Base-by-base conservation (phyloP, 768 basidiomycete genomes). In the Sarcomyxa edulis region DNA sequence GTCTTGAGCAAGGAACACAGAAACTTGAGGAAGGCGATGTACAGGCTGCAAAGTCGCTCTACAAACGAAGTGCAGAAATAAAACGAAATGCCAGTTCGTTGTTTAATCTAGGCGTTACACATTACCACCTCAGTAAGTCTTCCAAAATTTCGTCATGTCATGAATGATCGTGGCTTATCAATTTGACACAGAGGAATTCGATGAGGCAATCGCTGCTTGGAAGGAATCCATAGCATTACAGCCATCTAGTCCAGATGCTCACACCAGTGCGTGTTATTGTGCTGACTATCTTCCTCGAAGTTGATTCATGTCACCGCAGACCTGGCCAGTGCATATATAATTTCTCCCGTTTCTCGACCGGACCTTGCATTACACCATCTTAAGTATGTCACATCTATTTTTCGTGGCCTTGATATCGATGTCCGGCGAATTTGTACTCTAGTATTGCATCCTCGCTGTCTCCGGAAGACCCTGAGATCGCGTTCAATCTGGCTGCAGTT, bases 401-500 rank as follows among this genome's bases (percentile, higher is more conserved):
- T n/a, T n/a, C n/a, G n/a, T n/a, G n/a, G 43, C 47, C 48, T 50
- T 38, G 44, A 54, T 58, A 48, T 30, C 52, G 47, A 35, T 45
- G 47, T n/a, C 54, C 61, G 40, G 60, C 43, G 53, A 55, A 51
- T 48, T 57, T 54, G 55, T 51, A 46, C 53, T 55, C 43, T 61
- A 93, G 90, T 49, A 80, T 85, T 56, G 90, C 90, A 34, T 71
- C 79, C 30, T 78, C 81, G n/a, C 73, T 93, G 49, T 74, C 82
- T 43, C 90, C 90, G 32, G 84, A 89, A 58, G 90, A 93, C 68
- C 81, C 85, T 57, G 90, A 93, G 58, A 89, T 92, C 53, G 81
- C 86, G 11, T 93, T 91, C 71, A 93, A 93, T 65, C 75, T 90
- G 42, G 90, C 85, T 35, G 90, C 88, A 31, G 87, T 93, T 50